phyloP scores from a whole-genome alignment of 2,329 filamentous ascomycete species.

The Ophiostoma ips region DNA sequence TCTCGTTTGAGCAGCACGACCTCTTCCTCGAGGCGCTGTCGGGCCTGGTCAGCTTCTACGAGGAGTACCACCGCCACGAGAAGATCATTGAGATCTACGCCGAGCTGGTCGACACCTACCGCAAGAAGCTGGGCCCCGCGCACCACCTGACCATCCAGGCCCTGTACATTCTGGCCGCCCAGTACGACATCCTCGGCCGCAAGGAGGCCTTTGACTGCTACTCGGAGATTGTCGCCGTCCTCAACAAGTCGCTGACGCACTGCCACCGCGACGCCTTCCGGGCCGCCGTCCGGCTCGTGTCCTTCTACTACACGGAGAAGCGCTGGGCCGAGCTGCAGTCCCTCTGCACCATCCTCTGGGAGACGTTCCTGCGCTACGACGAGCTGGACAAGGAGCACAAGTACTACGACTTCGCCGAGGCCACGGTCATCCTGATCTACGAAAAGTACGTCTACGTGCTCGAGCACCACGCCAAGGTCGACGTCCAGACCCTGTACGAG shows the following conservation, averaged over 20 bases:
- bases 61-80: slow-evolving; percentile 24
- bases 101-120: slow-evolving; percentile 22
- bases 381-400: slow-evolving; percentile 17
- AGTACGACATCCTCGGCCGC: slow-evolving; percentile 19
- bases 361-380: slow-evolving; percentile 28
- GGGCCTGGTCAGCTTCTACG: slow-evolving; percentile 21
- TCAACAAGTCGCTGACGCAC: slow-evolving; percentile 22
- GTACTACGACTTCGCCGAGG: slow-evolving; percentile 24
- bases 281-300: slow-evolving; percentile 30
- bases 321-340: slow-evolving; percentile 31
- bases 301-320: slow-evolving; percentile 29
- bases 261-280: slow-evolving; percentile 29
- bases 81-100: slow-evolving; percentile 24
- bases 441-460: slow-evolving; percentile 33
- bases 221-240: slow-evolving; percentile 23
- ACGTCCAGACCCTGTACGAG: slow-evolving; percentile 30
- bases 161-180: slow-evolving; percentile 19
- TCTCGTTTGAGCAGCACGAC: slow-evolving; percentile 19
- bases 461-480: slow-evolving; percentile 27
- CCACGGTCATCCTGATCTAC: slow-evolving; percentile 31
- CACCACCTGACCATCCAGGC: slow-evolving; percentile 24
- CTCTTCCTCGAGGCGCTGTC: slow-evolving; percentile 18
- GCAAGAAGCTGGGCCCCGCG: slow-evolving; percentile 16
- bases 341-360: slow-evolving; percentile 33
- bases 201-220: slow-evolving; percentile 24